Percentiles rank a stretch among this genome's conserved stretches.
Conservation (phyloP, 768 basidiomycete genomes). For the Gyrodon lividus region DNA sequence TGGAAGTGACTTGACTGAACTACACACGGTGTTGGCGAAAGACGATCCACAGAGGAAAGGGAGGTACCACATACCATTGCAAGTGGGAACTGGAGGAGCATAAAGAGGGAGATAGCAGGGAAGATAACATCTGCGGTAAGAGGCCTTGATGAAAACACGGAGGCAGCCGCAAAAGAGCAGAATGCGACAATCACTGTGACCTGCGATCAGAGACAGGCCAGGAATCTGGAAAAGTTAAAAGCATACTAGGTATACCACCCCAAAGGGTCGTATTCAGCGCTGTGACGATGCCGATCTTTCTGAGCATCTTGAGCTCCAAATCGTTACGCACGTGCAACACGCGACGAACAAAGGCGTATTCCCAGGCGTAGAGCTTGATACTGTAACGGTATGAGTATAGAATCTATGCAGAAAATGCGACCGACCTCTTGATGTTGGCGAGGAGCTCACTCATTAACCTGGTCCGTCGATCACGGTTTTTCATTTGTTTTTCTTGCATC, state of each 20-base stretch:
- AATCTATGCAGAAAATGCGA: not conserved
- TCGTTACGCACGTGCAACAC: slow-evolving; percentile 81
- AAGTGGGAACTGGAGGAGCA: slow-evolving; percentile 83
- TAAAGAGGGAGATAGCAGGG: slow-evolving; percentile 90
- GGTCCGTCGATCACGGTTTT: slow-evolving; percentile 82
- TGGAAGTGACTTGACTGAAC: slow-evolving; percentile 73
- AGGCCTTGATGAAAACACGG: slow-evolving; percentile 57
- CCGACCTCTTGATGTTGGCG: slow-evolving; percentile 81
- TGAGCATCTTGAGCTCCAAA: slow-evolving; percentile 76
- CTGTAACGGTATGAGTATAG: slow-evolving; percentile 35
- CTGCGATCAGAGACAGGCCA: not conserved
- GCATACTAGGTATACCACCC: slow-evolving; percentile 60
- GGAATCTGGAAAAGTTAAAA: not conserved
- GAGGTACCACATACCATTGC: slow-evolving; percentile 58
- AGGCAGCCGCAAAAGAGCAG: slow-evolving; percentile 77
- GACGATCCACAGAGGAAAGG: not conserved
- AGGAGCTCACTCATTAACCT: slow-evolving; percentile 92
- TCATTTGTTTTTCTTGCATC: slow-evolving; percentile 91
- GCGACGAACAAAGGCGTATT: slow-evolving; percentile 80
- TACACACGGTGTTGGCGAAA: slow-evolving; percentile 23
- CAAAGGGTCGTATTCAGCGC: slow-evolving; percentile 63
- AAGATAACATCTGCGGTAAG: slow-evolving; percentile 92
- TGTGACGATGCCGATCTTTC: slow-evolving; percentile 76
- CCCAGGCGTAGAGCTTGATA: slow-evolving; percentile 94
- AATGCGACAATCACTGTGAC: slow-evolving; percentile 67